phyloP scores from a whole-genome alignment of 768 basidiomycete species.

The Russula griseocarnosa region DNA sequence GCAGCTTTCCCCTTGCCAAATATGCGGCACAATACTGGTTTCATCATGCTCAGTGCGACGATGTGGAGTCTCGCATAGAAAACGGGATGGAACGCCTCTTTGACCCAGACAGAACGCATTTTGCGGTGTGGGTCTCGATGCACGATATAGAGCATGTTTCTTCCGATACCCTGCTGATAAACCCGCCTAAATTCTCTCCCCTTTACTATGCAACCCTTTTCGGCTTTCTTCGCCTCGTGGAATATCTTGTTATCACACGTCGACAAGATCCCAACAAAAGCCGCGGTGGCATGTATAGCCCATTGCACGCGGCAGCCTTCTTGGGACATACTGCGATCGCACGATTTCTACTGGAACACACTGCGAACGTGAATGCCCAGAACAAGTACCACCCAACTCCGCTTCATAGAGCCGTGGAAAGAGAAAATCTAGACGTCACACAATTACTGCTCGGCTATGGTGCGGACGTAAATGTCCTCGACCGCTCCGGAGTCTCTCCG shows the following conservation, averaged over 20 bases:
- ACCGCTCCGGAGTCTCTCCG: neutral
- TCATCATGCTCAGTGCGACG: neutral
- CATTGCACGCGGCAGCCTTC: neutral
- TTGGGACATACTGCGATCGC: neutral
- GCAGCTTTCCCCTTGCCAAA: neutral
- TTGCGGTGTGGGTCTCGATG: neutral
- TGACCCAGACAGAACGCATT: neutral
- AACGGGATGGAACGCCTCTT: neutral
- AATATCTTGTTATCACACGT: neutral
- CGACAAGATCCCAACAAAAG: neutral
- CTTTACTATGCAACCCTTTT: neutral
- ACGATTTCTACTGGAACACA: neutral
- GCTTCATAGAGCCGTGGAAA: neutral
- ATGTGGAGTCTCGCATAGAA: neutral
- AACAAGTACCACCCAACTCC: neutral
- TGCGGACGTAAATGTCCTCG: neutral
- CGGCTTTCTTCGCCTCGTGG: neutral
- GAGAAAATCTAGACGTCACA: neutral
- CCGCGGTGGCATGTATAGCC: neutral
- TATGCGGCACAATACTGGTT: neutral
- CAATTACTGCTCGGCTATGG: neutral
- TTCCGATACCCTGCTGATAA: too few species aligned
- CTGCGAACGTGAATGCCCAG: neutral
- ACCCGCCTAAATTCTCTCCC: neutral
- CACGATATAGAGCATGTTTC: neutral